Conservation (phyloP, 106 monocot species). For the Ottelia alismoides region DNA sequence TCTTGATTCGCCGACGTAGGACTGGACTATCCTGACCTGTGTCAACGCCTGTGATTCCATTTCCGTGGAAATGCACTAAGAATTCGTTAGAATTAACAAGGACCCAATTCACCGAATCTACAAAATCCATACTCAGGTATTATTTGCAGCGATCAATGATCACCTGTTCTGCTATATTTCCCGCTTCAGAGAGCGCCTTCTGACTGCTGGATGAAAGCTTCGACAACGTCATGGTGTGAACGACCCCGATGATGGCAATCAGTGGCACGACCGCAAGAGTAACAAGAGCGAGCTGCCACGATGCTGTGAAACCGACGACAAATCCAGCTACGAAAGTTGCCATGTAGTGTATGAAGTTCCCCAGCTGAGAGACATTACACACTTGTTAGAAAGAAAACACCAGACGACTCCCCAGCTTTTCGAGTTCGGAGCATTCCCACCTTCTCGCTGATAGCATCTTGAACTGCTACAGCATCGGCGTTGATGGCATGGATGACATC, state of each 20-base stretch:
- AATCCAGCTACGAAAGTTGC: constrained; percentile 38
- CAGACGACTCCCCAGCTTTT: background rate
- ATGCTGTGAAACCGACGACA: constrained; percentile 33
- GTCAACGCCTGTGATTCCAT: constrained; percentile 31
- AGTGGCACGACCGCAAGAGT: constrained; percentile 44
- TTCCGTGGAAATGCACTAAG: background rate
- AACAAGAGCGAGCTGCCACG: constrained; percentile 49
- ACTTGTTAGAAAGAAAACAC: background rate
- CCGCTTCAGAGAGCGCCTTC: constrained; percentile 42
- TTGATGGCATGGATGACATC: background rate
- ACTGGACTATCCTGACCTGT: constrained; percentile 46
- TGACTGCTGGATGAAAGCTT: constrained; percentile 34
- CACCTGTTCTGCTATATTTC: constrained; percentile 23
- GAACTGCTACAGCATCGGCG: background rate
- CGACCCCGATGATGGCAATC: constrained; percentile 46
- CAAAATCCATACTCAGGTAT: background rate
- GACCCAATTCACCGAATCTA: background rate
- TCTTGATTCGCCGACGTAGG: constrained; percentile 32
- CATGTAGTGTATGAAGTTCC: constrained; percentile 42
- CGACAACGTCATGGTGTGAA: constrained; percentile 44
- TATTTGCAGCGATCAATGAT: background rate
- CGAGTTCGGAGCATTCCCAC: background rate
- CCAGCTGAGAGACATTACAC: background rate
- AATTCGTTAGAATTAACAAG: background rate
- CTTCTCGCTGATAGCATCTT: constrained; percentile 8